Base-by-base conservation (phyloP, 75 land plant genomes). In the Chamaecyparis obtusa region DNA sequence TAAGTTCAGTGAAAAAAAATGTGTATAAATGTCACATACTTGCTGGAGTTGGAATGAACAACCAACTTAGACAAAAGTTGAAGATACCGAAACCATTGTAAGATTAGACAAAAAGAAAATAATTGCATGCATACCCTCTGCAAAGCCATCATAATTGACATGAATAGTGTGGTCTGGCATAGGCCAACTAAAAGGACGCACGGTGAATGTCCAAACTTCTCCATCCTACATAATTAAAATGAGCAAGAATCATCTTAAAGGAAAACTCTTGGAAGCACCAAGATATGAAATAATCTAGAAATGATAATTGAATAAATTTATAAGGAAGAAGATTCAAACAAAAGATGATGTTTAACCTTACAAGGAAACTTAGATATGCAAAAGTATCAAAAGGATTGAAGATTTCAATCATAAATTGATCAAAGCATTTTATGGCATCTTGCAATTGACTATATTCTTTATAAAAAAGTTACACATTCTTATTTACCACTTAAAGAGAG, bases 111-210 rank as follows among this genome's bases (percentile, higher is more conserved):
- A 21, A 16, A 21, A 81, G 74, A 35, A 84, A 54, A 3, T 55
- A 51, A 14, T n/a, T 39, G 85, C 3, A 21, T 87, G 37, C 51
- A 77, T 56, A 98, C 99, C 99, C 90, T 98, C 99, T 85, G 99
- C 95, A 91, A 98, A 98, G 39, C 99, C 99, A 44, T 96, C 99
- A 87, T 98, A 98, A 84, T 94, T 98, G 15, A 98, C 99, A 75
- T 86, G 91, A 44, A 96, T 94, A 17, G 99, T 98, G 35, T 89
- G 89, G 21, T 92, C 95, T 9, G 99, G 98, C 9, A 87, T 90
- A 84, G 91, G 86, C 60, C 94, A 88, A 51, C 89, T 93, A 71
- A 93, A 92, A 78, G 93, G 90, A 30, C 98, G 91, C 43, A 98
- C 99, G 83, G 91, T 95, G 87, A 98, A 98, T 13, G 93, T 93